Conservation (phyloP, 2,329 filamentous ascomycete species). For the Aureobasidium uvarum region DNA sequence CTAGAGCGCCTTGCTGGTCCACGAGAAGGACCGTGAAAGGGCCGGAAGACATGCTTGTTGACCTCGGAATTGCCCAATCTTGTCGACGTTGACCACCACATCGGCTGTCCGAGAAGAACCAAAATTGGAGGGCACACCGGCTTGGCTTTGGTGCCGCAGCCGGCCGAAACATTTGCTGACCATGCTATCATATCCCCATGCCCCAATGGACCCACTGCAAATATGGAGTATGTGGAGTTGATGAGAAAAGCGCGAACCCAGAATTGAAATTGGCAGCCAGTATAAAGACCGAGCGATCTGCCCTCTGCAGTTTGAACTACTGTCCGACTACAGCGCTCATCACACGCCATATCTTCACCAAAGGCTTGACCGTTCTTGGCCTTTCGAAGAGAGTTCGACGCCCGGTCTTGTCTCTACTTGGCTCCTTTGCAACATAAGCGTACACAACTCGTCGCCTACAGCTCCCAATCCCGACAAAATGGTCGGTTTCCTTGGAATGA, state of each 20-base stretch:
- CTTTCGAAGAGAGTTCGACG: constrained; percentile 5
- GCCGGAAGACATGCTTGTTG: constrained; percentile 16
- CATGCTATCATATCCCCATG: constrained; percentile 21
- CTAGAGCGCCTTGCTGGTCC: neutral
- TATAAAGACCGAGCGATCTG: constrained; percentile 26
- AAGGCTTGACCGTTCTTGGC: constrained; percentile 23
- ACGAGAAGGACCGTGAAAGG: constrained; percentile 17
- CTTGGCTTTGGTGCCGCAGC: constrained; percentile 22
- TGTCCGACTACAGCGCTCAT: constrained; percentile 18
- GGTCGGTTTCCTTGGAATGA: constrained; percentile 29
- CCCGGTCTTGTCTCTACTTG: constrained; percentile 19
- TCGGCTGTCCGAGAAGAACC: constrained; percentile 17
- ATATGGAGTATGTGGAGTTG: constrained; percentile 27
- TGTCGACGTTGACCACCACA: constrained; percentile 13
- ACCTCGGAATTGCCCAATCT: constrained; percentile 12
- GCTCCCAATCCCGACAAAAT: neutral
- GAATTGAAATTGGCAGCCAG: constrained; percentile 10
- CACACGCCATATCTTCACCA: neutral
- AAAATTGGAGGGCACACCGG: neutral
- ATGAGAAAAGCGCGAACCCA: constrained; percentile 4
- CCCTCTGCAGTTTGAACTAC: constrained; percentile 15
- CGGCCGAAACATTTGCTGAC: constrained; percentile 21
- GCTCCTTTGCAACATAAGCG: constrained; percentile 6
- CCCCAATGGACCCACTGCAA: constrained; percentile 21
- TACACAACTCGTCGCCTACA: constrained; percentile 15